Conservation (phyloP, 257 asterid genomes). For the Petunia axillaris region DNA sequence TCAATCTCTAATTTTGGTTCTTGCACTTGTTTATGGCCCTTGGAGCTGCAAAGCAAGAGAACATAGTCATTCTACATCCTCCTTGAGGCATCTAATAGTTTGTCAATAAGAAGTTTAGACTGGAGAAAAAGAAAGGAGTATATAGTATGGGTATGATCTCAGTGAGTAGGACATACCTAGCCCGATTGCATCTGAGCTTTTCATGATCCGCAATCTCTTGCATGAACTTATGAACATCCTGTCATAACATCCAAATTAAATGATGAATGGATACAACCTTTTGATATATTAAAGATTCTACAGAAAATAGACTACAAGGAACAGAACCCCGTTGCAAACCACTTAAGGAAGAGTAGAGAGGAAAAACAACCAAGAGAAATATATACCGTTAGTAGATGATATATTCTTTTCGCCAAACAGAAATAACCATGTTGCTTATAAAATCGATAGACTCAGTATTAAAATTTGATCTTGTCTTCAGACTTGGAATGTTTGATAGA, state of each 20-base stretch:
- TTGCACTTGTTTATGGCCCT: conserved; percentile 70
- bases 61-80: neutral
- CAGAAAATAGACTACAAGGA: neutral
- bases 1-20: conserved; percentile 29
- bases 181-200: conserved; percentile 83
- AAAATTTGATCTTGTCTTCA: neutral
- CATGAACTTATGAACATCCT: conserved; percentile 89
- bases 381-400: neutral
- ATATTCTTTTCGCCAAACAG: neutral
- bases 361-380: no score
- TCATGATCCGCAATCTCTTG: conserved; percentile 88
- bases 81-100: neutral
- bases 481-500: neutral
- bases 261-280: neutral
- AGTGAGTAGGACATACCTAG: conserved; percentile 52
- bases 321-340: no score
- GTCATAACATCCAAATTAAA: conserved; percentile 28
- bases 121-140: neutral
- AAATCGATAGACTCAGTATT: no score
- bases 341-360: neutral
- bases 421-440: no score
- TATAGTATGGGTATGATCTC: neutral
- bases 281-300: neutral
- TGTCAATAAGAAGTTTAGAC: neutral
- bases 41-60: conserved; percentile 62